Conservation (phyloP, 2,329 filamentous ascomycete genomes). For the Gyromitra esculenta region DNA sequence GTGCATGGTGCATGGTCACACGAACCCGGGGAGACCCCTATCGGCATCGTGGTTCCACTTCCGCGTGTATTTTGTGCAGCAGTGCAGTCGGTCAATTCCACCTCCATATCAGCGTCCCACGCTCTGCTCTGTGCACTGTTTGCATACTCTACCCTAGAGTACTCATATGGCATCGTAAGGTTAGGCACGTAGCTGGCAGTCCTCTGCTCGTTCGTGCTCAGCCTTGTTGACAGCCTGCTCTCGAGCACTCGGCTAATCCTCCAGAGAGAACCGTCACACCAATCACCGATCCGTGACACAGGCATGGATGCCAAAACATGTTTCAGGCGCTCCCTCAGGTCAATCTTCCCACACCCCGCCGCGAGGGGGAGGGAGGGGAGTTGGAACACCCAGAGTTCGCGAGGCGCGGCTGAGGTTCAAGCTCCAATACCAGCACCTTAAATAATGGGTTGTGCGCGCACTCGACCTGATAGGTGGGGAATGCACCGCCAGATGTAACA, state of each 20-base stretch:
- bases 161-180: background rate
- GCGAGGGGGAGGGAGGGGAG: background rate
- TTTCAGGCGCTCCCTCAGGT: constrained; percentile 1
- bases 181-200: background rate
- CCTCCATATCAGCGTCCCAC: background rate
- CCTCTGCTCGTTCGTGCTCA: constrained; percentile 1
- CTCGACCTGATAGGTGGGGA: background rate
- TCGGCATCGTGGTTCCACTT: background rate
- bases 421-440: background rate
- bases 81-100: background rate
- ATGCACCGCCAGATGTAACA: background rate
- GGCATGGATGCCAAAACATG: background rate
- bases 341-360: background rate
- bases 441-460: background rate
- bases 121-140: background rate
- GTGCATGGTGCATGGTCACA: too few relatives aligned
- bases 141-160: background rate
- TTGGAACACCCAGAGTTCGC: background rate
- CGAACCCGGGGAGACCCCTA: background rate
- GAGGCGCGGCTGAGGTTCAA: constrained; percentile 25
- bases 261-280: background rate
- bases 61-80: background rate
- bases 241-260: constrained; percentile 19
- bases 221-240: constrained; percentile 28
- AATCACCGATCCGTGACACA: background rate